Evolutionary conservation across 1,284 basidiomycete species (phyloP).

Genomic region (Malassezia restricta): DNA sequence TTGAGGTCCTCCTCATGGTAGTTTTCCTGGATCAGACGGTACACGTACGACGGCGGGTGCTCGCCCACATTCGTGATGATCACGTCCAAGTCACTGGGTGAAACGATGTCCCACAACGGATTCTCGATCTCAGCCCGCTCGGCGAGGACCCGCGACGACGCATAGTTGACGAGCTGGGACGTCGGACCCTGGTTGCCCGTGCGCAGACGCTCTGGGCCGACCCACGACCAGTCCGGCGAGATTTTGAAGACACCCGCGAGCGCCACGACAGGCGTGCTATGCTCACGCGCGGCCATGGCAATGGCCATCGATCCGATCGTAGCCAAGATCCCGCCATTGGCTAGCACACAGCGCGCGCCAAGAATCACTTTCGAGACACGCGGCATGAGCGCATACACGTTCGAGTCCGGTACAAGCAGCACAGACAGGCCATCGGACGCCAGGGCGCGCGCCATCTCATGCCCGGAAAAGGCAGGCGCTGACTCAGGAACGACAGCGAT

Average conservation of each 20-base stretch:
- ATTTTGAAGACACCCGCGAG: conserved; percentile 92
- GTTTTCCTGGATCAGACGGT: conserved; percentile 44
- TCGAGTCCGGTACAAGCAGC: conserved; percentile 86
- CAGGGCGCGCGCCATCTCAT: conserved; percentile 59
- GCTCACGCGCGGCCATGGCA: conserved; percentile 75
- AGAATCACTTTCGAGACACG: conserved; percentile 91
- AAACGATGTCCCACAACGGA: conserved; percentile 87
- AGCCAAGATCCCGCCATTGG: conserved; percentile 88
- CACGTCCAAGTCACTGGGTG: conserved; percentile 77
- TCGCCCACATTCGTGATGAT: conserved; percentile 75
- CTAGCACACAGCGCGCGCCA: conserved; percentile 81
- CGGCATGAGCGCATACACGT: conserved; percentile 88
- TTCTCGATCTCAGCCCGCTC: conserved; percentile 79
- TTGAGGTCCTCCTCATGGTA: conserved; percentile 32
- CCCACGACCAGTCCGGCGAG: conserved; percentile 78
- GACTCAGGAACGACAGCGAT: conserved; percentile 93
- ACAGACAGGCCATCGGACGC: conserved; percentile 77
- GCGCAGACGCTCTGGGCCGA: conserved; percentile 20
- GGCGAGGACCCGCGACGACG: conserved; percentile 50
- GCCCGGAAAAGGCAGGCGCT: conserved; percentile 75
- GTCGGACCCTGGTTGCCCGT: conserved; percentile 50
- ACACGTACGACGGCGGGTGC: conserved; percentile 45
- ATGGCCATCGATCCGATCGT: conserved; percentile 71
- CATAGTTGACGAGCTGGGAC: conserved; percentile 55
- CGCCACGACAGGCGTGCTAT: conserved; percentile 84